These are phyloP conservation scores for Albifimbria verrucaria DNA, from an alignment of 2,329 filamentous ascomycete species.

Conservation along the genomic window DNA sequence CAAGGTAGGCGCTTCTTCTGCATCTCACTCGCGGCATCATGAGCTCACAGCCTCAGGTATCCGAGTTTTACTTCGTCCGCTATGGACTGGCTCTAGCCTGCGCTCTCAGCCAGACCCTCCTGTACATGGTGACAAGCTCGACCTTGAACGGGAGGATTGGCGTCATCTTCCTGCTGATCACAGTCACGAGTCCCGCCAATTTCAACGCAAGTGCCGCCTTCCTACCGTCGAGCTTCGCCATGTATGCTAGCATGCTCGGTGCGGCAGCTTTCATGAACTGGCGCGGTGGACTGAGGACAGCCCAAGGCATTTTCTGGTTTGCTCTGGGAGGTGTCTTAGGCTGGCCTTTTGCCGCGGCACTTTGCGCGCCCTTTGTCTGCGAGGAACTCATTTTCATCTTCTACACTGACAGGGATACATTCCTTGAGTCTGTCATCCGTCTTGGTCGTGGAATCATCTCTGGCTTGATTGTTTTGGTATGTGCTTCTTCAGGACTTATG, in stretches of 20 bases:
- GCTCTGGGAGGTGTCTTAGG: conserved; percentile 80
- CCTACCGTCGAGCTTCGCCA: conserved; percentile 91
- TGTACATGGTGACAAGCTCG: conserved; percentile 74
- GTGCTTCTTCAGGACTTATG: not conserved
- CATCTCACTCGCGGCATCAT: no score
- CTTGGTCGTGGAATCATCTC: conserved; percentile 65
- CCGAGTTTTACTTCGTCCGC: conserved; percentile 86
- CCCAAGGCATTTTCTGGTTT: conserved; percentile 86
- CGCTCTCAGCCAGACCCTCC: conserved; percentile 74
- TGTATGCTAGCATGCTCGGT: conserved; percentile 89
- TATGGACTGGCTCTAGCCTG: conserved; percentile 71
- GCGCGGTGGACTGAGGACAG: conserved; percentile 73
- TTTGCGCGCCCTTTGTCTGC: conserved; percentile 74
- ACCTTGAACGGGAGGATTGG: conserved; percentile 81
- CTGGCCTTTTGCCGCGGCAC: conserved; percentile 88
- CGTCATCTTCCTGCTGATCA: conserved; percentile 75
- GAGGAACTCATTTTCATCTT: conserved; percentile 67
- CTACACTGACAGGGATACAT: conserved; percentile 53
- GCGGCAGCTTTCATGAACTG: conserved; percentile 89
- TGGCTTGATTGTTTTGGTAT: conserved; percentile 65
- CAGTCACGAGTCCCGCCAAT: conserved; percentile 81
- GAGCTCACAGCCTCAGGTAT: conserved; percentile 39
- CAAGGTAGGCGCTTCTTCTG: no score
- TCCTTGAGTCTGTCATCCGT: conserved; percentile 58
- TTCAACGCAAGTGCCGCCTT: conserved; percentile 88